These are phyloP conservation scores for Chalaropsis thielavioides DNA, from an alignment of 2,329 filamentous ascomycete species.

Conservation along the genomic window DNA sequence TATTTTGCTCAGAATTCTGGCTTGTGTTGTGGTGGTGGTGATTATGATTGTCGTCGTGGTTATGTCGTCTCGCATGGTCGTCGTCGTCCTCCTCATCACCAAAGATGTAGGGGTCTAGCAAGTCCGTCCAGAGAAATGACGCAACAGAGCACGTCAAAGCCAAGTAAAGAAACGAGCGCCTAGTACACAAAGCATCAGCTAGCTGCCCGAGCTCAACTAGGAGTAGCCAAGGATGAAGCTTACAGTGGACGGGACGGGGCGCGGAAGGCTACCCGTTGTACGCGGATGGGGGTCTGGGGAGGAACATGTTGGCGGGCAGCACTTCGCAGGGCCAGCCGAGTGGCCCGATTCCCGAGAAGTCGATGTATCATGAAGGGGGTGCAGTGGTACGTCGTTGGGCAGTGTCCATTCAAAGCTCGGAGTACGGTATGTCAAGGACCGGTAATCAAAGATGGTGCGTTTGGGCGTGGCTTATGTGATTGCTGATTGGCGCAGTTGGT, in stretches of 20 bases:
- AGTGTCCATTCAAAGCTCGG: background rate
- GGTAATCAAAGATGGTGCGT: background rate
- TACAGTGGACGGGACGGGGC: constrained; percentile 15
- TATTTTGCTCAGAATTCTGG: constrained; percentile 16
- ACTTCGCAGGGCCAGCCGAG: constrained; percentile 14
- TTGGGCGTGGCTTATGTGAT: no score
- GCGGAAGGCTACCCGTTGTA: constrained; percentile 15
- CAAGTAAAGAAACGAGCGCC: constrained; percentile 9
- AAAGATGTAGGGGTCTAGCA: constrained; percentile 15
- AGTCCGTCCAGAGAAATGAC: constrained; percentile 13
- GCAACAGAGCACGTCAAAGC: background rate
- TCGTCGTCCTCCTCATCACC: constrained; percentile 14
- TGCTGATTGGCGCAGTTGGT: no score
- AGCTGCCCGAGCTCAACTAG: background rate
- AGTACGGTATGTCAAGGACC: background rate
- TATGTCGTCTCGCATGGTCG: background rate
- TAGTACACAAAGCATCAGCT: background rate
- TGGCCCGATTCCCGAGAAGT: constrained; percentile 12
- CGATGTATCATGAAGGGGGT: constrained; percentile 9
- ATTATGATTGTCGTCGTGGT: background rate
- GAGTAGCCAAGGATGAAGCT: background rate
- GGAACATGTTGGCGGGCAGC: constrained; percentile 14
- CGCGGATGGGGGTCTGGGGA: constrained; percentile 14
- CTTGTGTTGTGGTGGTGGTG: background rate
- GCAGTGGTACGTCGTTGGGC: background rate